A percentile compares a stretch with the other conserved stretches of the same genome.
Evolutionary conservation across 2,329 filamentous ascomycete genomes (phyloP).

Genomic region (Emergomyces africanus): DNA sequence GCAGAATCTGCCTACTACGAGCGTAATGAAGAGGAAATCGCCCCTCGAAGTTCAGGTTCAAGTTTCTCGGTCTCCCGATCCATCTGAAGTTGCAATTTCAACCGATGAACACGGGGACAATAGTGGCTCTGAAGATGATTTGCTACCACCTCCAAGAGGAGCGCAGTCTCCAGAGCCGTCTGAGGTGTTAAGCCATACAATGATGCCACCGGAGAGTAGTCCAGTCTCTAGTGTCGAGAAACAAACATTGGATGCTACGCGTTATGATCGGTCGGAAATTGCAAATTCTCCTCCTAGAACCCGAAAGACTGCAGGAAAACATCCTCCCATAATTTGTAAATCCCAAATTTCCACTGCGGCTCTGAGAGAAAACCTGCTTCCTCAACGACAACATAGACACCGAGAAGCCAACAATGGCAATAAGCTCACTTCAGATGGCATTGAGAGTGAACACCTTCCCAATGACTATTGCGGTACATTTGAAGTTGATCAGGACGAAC

Average conservation of each 20-base stretch:
- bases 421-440: constrained; percentile 2
- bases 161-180: constrained; percentile 9
- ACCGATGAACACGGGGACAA: constrained; percentile 1
- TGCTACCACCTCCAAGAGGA: constrained; percentile 5
- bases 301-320: neutral
- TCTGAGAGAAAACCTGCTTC: constrained; percentile 25
- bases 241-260: neutral
- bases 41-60: constrained; percentile 11
- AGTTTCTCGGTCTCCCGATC: constrained; percentile 17
- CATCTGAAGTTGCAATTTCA: constrained; percentile 12
- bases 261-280: neutral
- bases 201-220: constrained; percentile 27
- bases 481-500: constrained; percentile 26
- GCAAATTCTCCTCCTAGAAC: neutral
- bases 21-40: neutral
- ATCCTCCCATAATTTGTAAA: neutral
- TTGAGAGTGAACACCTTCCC: neutral
- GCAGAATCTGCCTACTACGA: constrained; percentile 1
- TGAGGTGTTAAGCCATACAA: constrained; percentile 22
- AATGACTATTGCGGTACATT: neutral
- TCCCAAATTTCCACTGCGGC: constrained; percentile 21
- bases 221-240: neutral
- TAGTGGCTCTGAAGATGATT: constrained; percentile 4
- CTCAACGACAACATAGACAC: constrained; percentile 19
- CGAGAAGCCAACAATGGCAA: constrained; percentile 9